Evolutionary conservation across 805 yeast species (phyloP).

Genomic region (Ogataea corticis): DNA sequence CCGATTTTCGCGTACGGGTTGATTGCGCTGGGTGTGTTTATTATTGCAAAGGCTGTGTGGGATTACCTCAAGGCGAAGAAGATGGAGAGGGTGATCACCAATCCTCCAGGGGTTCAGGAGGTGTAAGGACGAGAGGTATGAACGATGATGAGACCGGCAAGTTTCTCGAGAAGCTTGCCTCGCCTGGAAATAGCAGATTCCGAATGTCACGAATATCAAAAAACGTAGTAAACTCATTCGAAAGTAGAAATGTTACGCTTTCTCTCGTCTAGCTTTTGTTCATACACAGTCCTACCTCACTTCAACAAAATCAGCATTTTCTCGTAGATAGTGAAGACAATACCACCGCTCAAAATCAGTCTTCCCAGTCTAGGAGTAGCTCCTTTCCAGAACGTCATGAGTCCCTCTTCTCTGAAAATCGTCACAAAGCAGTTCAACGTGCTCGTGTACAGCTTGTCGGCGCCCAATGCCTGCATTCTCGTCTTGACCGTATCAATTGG

Average conservation of each 20-base stretch:
- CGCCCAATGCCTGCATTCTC: constrained; percentile 92
- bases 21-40: constrained; percentile 65
- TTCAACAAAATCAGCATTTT: constrained; percentile 69
- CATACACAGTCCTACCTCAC: constrained; percentile 18
- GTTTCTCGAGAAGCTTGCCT: no score
- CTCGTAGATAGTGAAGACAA: constrained; percentile 94
- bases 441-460: constrained; percentile 65
- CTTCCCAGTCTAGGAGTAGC: constrained; percentile 97
- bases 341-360: constrained; percentile 91
- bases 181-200: no score
- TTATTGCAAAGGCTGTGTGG: constrained; percentile 63
- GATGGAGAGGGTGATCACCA: constrained; percentile 61
- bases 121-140: constrained; percentile 3
- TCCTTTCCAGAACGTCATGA: constrained; percentile 94
- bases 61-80: constrained; percentile 76
- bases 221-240: no score
- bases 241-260: no score
- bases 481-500: constrained; percentile 96
- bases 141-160: background rate
- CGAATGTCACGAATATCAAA: no score
- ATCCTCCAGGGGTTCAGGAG: constrained; percentile 15
- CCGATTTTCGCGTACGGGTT: constrained; percentile 63
- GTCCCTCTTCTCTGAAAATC: constrained; percentile 84
- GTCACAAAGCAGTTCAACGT: constrained; percentile 81
- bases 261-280: background rate